Evolutionary conservation across 2,329 filamentous ascomycete species (phyloP).

Genomic region (Curvularia lunata): DNA sequence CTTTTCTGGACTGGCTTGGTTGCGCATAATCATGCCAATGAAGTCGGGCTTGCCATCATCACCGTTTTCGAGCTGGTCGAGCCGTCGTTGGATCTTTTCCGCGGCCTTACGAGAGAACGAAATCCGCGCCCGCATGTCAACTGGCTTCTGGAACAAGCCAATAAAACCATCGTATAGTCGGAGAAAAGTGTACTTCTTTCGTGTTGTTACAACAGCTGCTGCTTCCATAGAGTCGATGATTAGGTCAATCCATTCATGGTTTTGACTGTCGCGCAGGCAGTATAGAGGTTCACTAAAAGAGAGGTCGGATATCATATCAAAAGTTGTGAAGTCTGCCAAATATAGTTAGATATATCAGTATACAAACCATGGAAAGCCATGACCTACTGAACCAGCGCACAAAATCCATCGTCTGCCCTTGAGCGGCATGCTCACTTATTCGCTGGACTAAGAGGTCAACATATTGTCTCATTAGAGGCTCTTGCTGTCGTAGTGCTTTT

Average conservation of each 20-base stretch:
- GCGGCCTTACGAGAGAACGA: conserved; percentile 25
- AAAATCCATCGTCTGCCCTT: conserved; percentile 28
- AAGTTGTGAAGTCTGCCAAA: conserved; percentile 4
- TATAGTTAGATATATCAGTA: neutral
- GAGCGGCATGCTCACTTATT: conserved; percentile 31
- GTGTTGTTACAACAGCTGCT: conserved; percentile 23
- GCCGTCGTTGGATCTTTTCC: conserved; percentile 25
- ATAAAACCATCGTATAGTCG: conserved; percentile 22
- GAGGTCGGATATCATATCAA: conserved; percentile 42
- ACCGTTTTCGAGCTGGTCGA: conserved; percentile 21
- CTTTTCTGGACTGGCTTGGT: conserved; percentile 23
- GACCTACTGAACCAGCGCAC: conserved; percentile 38
- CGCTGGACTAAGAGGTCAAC: conserved; percentile 49
- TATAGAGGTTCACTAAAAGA: conserved; percentile 42
- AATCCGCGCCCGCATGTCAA: conserved; percentile 15
- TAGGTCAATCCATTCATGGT: conserved; percentile 41
- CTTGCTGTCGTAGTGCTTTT: conserved; percentile 52
- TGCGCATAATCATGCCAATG: conserved; percentile 33
- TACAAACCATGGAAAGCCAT: conserved; percentile 9
- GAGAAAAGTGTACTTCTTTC: conserved; percentile 27
- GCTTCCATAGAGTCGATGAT: conserved; percentile 22
- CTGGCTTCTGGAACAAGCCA: conserved; percentile 20
- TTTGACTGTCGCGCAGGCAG: conserved; percentile 36
- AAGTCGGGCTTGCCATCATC: conserved; percentile 32
- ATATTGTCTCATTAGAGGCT: conserved; percentile 48